phyloP scores from a whole-genome alignment of 352 stramenopile species.

The Phytophthora brassicae region DNA sequence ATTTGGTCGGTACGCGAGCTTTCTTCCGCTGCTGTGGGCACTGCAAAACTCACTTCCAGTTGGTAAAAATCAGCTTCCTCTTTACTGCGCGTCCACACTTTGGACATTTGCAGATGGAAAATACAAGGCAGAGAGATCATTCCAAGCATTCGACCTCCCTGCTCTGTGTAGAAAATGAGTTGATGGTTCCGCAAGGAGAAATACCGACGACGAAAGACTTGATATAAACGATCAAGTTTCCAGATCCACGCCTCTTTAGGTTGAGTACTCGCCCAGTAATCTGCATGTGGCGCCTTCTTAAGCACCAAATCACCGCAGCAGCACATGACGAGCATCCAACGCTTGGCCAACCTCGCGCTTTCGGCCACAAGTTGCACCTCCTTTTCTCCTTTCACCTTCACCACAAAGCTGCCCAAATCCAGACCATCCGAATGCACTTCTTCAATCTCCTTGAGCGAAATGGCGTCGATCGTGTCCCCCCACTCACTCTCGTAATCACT shows the following conservation, averaged over 20 bases:
- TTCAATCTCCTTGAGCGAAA: constrained; percentile 75
- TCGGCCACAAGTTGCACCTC: constrained; percentile 75
- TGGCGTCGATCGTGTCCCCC: constrained; percentile 82
- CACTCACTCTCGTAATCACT: constrained; percentile 83
- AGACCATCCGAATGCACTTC: constrained; percentile 79
- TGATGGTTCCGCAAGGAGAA: constrained; percentile 86
- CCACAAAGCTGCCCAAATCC: constrained; percentile 71
- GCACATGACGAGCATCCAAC: constrained; percentile 90
- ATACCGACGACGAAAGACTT: constrained; percentile 81
- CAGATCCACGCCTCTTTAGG: constrained; percentile 88
- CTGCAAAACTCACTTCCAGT: constrained; percentile 81
- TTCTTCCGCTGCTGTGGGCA: constrained; percentile 60
- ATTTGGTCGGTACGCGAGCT: constrained; percentile 66
- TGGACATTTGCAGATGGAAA: constrained; percentile 79
- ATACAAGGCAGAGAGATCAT: constrained; percentile 84
- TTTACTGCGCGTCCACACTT: constrained; percentile 68
- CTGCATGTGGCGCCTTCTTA: constrained; percentile 60
- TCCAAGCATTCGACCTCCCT: constrained; percentile 63
- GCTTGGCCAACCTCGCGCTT: constrained; percentile 66
- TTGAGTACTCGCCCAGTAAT: constrained; percentile 75
- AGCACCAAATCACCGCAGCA: constrained; percentile 79
- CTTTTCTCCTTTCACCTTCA: constrained; percentile 72
- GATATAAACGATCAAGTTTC: constrained; percentile 86
- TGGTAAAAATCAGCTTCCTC: constrained; percentile 82
- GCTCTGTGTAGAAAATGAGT: constrained; percentile 76